phyloP scores from a whole-genome alignment of 345 rosid species.

The Microthlaspi erraticum region DNA sequence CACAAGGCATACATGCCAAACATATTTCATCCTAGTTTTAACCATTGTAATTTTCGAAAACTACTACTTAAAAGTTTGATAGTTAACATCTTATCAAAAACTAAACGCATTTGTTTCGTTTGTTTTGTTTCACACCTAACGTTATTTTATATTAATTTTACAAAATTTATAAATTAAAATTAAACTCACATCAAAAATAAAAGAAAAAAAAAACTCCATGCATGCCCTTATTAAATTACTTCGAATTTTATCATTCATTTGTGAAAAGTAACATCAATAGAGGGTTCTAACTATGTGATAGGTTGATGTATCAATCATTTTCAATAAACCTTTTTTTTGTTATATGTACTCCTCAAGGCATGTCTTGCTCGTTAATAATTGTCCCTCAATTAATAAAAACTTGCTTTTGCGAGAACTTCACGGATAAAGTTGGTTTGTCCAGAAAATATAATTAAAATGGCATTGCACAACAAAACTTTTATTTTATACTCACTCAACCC shows the following conservation, averaged over 20 bases:
- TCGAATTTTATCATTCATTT: neutral
- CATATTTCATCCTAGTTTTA: neutral
- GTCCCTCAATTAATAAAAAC: slow-evolving; percentile 15
- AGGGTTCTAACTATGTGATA: slow-evolving; percentile 10
- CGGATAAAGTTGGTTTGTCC: slow-evolving; percentile 36
- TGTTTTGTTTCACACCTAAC: neutral
- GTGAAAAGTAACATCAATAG: neutral
- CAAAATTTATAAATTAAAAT: neutral
- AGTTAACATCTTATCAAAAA: neutral
- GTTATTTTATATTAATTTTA: neutral
- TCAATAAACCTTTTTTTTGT: slow-evolving; percentile 19
- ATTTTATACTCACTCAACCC: slow-evolving; percentile 15
- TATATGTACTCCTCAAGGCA: slow-evolving; percentile 42
- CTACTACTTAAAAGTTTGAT: neutral
- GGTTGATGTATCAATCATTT: slow-evolving; percentile 19
- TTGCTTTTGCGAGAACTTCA: slow-evolving; percentile 38
- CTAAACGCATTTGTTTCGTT: neutral
- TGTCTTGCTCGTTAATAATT: slow-evolving; percentile 39
- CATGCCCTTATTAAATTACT: neutral
- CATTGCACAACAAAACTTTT: slow-evolving; percentile 13
- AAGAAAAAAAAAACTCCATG: neutral
- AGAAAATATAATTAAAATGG: neutral
- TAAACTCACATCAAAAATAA: neutral
- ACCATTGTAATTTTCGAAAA: neutral
- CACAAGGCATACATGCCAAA: neutral